Conservation (phyloP, 345 rosid species). For the Gossypium thurberi region DNA sequence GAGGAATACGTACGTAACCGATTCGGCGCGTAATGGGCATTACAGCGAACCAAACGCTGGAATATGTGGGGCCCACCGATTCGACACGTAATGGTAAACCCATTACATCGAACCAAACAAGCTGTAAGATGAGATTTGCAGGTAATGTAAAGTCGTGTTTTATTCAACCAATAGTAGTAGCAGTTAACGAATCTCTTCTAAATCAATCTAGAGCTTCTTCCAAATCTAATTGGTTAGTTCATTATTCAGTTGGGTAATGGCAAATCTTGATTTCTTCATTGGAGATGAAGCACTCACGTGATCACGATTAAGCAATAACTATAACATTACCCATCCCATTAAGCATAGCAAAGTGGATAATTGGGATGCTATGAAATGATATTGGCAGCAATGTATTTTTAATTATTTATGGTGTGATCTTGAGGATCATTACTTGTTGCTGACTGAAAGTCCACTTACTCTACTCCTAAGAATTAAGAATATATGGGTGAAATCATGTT, state of each 20-base stretch:
- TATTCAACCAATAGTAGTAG: not conserved
- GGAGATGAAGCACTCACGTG: not conserved
- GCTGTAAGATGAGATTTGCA: not conserved
- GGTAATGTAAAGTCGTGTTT: not conserved
- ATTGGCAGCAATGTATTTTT: not conserved
- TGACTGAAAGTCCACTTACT: not conserved
- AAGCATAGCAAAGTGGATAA: not conserved
- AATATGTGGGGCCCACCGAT: no score
- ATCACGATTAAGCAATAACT: not conserved
- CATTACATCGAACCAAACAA: no score
- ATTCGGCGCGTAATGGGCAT: no score
- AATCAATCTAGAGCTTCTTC: not conserved
- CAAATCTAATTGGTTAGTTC: not conserved
- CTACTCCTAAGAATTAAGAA: not conserved
- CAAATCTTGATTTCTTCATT: not conserved
- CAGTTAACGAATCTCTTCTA: not conserved
- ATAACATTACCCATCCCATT: not conserved
- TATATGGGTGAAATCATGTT: not conserved
- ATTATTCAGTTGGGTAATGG: not conserved
- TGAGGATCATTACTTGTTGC: not conserved
- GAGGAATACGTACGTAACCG: no score
- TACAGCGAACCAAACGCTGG: no score
- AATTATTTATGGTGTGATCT: not conserved
- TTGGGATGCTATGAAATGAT: not conserved
- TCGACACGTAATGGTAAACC: no score